Conservation (phyloP, 345 rosid genomes). For the Cardamine resedifolia region DNA sequence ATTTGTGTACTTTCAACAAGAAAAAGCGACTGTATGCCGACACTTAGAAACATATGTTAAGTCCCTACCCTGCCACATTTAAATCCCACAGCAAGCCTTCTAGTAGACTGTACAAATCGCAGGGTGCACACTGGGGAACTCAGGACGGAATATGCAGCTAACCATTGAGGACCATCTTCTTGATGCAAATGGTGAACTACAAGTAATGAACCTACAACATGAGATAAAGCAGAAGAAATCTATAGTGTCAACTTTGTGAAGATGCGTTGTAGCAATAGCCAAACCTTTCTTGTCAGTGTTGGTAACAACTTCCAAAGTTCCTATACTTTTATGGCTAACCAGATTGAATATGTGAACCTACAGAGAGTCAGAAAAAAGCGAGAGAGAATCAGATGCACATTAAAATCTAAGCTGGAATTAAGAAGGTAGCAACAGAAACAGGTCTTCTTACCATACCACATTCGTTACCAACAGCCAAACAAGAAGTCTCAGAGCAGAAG, state of each 20-base stretch:
- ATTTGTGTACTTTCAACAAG: slow-evolving; percentile 1
- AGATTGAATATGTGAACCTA: slow-evolving; percentile 67
- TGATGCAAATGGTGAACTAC: slow-evolving; percentile 61
- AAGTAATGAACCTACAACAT: slow-evolving; percentile 25
- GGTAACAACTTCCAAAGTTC: slow-evolving; percentile 57
- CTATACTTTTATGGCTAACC: slow-evolving; percentile 45
- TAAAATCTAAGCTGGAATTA: slow-evolving; percentile 3
- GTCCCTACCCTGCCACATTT: slow-evolving; percentile 68
- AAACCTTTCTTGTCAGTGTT: slow-evolving; percentile 66
- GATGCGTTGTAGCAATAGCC: slow-evolving; percentile 7
- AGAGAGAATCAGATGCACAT: slow-evolving; percentile 30
- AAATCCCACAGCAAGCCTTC: slow-evolving; percentile 77
- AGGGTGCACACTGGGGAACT: slow-evolving; percentile 58
- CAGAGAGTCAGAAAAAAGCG: slow-evolving; percentile 34
- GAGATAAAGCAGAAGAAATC: slow-evolving; percentile 16
- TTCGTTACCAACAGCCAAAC: slow-evolving; percentile 68
- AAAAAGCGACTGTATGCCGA: background rate
- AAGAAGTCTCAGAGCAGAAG: slow-evolving; percentile 56
- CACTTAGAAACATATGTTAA: slow-evolving; percentile 29
- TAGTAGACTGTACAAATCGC: slow-evolving; percentile 52
- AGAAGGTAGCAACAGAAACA: slow-evolving; percentile 31
- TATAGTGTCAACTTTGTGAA: slow-evolving; percentile 1
- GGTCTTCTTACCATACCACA: slow-evolving; percentile 70
- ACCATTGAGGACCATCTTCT: slow-evolving; percentile 66
- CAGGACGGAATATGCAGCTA: slow-evolving; percentile 61